These are phyloP conservation scores for Diplodia scrobiculata DNA, from an alignment of 2,329 filamentous ascomycete species.

Conservation along the genomic window DNA sequence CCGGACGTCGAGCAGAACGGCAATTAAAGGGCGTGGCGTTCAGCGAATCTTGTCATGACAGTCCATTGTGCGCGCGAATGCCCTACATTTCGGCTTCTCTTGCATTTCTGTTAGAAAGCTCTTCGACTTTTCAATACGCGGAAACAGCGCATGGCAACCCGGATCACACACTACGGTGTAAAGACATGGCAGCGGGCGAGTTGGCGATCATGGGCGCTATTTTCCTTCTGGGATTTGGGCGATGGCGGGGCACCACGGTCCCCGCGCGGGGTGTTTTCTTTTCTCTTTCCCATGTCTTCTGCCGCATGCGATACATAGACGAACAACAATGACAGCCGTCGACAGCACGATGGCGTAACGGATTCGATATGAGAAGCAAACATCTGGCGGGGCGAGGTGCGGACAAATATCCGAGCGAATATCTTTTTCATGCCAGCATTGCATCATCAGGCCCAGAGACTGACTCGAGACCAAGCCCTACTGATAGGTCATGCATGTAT, in stretches of 20 bases:
- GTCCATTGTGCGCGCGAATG: background rate
- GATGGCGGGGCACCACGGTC: conserved; percentile 5
- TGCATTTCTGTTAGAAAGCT: conserved; percentile 26
- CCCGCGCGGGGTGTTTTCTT: conserved; percentile 7
- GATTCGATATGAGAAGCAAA: background rate
- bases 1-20: conserved; percentile 34
- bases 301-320: conserved; percentile 19
- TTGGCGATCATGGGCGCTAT: conserved; percentile 23
- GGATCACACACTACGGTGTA: conserved; percentile 3
- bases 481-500: background rate
- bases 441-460: conserved; percentile 8
- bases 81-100: conserved; percentile 14
- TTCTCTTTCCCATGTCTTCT: conserved; percentile 22
- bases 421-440: background rate
- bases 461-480: conserved; percentile 13
- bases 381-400: background rate
- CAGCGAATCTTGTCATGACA: background rate
- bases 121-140: conserved; percentile 10
- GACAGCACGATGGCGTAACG: background rate
- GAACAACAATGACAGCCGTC: conserved; percentile 17
- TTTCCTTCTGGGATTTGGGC: conserved; percentile 12
- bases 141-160: conserved; percentile 6
- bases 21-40: conserved; percentile 10
- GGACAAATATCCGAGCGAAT: conserved; percentile 1
- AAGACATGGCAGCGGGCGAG: conserved; percentile 20